Evolutionary conservation across 169 alveolate genomes (phyloP).

Genomic region (Sarcocystis neurona): DNA sequence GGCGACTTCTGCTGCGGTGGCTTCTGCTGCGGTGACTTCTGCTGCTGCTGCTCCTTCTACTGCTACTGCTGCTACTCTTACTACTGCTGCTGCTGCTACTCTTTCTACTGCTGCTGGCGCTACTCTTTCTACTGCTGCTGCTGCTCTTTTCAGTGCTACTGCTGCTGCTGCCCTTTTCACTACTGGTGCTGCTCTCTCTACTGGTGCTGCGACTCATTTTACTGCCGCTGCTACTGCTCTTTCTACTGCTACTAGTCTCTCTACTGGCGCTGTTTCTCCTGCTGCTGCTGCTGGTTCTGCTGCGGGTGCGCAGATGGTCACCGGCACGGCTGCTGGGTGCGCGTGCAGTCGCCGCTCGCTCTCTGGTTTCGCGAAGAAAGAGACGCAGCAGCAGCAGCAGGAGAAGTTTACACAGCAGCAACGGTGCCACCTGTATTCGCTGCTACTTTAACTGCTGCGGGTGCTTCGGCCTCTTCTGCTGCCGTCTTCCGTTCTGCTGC

Average conservation of each 20-base stretch:
- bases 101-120: background rate
- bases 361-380: background rate
- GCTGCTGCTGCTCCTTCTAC: background rate
- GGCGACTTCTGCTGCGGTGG: background rate
- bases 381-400: background rate
- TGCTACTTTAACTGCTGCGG: too few species aligned
- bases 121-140: background rate
- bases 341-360: background rate
- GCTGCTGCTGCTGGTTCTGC: background rate
- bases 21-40: background rate
- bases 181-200: background rate
- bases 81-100: background rate
- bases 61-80: background rate
- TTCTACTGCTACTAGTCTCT: background rate
- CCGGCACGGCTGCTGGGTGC: slow-evolving; percentile 33
- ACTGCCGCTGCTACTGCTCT: too few species aligned
- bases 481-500: too few species aligned
- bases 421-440: too few species aligned
- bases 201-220: background rate
- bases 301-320: slow-evolving; percentile 5
- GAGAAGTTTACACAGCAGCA: too few species aligned
- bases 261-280: background rate
- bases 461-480: too few species aligned
- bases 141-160: background rate
- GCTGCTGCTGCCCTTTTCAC: background rate